Conservation (phyloP, 2,329 filamentous ascomycete species). For the Dactylellina sp. region DNA sequence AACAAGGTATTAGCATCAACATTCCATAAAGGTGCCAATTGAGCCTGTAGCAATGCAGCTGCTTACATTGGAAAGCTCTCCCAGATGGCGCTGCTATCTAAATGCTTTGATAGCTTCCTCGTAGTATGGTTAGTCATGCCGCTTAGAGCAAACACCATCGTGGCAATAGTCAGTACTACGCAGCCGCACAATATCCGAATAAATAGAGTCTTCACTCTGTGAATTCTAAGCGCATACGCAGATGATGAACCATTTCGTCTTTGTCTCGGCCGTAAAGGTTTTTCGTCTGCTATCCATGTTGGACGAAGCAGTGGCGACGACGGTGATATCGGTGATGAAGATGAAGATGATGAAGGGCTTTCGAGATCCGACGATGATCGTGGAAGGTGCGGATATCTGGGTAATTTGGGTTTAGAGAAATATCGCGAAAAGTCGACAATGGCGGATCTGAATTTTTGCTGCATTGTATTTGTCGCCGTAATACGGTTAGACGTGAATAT, state of each 20-base stretch:
- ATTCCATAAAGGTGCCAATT: slow-evolving; percentile 73
- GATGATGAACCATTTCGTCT: slow-evolving; percentile 1
- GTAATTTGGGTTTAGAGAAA: neutral
- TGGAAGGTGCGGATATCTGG: neutral
- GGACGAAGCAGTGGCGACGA: slow-evolving; percentile 25
- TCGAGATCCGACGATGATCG: slow-evolving; percentile 24
- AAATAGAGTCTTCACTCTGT: slow-evolving; percentile 19
- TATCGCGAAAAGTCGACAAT: neutral
- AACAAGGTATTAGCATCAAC: slow-evolving; percentile 68
- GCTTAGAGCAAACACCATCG: slow-evolving; percentile 36
- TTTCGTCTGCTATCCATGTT: slow-evolving; percentile 11
- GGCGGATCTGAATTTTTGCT: neutral
- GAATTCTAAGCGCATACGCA: slow-evolving; percentile 14
- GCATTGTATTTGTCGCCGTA: neutral
- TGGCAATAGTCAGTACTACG: slow-evolving; percentile 29
- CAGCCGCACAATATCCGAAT: slow-evolving; percentile 29
- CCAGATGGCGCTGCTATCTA: slow-evolving; percentile 47
- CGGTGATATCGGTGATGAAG: slow-evolving; percentile 69
- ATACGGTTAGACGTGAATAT: neutral
- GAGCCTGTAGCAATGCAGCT: neutral
- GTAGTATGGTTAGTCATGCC: slow-evolving; percentile 46
- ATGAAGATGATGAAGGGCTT: slow-evolving; percentile 66
- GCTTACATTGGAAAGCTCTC: slow-evolving; percentile 45
- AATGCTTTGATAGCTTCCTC: slow-evolving; percentile 25
- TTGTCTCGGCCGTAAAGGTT: slow-evolving; percentile 7